Conservation (phyloP, 192 early-diverging fungal species). For the Backusella parvicylindrica region DNA sequence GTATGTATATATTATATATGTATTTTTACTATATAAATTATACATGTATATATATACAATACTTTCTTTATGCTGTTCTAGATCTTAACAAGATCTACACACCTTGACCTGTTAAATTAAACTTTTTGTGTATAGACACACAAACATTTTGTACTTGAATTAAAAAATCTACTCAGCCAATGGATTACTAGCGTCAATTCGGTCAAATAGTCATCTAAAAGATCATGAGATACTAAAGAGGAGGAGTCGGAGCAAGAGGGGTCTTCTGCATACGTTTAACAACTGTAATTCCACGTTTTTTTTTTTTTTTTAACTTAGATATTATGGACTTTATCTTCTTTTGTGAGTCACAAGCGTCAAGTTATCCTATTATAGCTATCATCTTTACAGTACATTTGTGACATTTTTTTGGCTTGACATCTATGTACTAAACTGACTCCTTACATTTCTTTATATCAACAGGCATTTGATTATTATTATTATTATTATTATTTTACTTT, state of each 20-base stretch:
- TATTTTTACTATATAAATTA: no score
- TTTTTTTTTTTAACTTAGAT: background rate
- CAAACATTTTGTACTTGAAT: no score
- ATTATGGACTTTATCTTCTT: background rate
- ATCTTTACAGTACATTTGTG: background rate
- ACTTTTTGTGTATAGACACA: background rate
- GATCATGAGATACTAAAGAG: slow-evolving; percentile 1
- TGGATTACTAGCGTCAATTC: background rate
- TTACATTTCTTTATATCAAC: background rate
- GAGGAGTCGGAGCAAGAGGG: background rate
- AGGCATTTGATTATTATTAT: no score
- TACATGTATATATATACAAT: background rate
- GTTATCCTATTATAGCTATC: background rate
- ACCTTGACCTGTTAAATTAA: background rate
- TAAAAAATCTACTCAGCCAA: background rate
- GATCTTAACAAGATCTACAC: background rate
- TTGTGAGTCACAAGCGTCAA: background rate
- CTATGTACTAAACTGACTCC: background rate
- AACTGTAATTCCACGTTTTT: slow-evolving; percentile 7
- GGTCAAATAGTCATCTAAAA: background rate
- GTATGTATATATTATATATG: background rate
- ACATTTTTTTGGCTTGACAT: background rate
- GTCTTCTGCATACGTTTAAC: background rate
- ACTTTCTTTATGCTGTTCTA: background rate
- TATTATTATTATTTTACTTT: no score